Evolutionary conservation across 2,329 filamentous ascomycete species (phyloP).

Genomic region (Cordyceps militaris): DNA sequence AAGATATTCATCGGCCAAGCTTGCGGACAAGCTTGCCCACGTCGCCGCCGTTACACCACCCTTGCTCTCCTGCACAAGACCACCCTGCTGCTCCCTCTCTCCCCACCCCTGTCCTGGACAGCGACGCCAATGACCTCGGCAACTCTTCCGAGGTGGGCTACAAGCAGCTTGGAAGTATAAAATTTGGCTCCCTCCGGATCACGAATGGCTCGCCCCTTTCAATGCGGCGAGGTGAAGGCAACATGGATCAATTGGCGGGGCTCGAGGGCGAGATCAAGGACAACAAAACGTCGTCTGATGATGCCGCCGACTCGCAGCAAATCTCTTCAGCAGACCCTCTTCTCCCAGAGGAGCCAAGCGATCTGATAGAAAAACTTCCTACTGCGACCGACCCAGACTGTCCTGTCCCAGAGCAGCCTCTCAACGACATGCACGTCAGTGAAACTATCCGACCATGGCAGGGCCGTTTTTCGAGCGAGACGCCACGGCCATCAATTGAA

Average conservation of each 20-base stretch:
- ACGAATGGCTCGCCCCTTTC: slow-evolving; percentile 50
- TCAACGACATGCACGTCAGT: background rate
- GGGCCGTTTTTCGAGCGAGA: background rate
- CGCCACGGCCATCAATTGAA: background rate
- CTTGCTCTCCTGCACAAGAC: background rate
- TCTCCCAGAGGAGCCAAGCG: background rate
- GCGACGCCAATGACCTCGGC: slow-evolving; percentile 12
- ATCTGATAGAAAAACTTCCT: background rate
- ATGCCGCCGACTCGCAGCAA: background rate
- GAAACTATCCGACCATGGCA: background rate
- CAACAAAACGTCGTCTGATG: background rate
- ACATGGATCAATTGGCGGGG: background rate
- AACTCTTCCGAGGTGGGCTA: slow-evolving; percentile 52
- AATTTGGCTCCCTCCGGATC: slow-evolving; percentile 55
- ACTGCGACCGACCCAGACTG: slow-evolving; percentile 5
- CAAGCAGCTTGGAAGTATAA: slow-evolving; percentile 53
- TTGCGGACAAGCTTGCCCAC: no score
- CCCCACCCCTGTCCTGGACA: background rate
- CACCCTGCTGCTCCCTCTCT: background rate
- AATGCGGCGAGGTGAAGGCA: slow-evolving; percentile 30
- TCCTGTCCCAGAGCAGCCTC: slow-evolving; percentile 10
- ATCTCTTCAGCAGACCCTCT: slow-evolving; percentile 7
- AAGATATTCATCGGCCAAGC: background rate
- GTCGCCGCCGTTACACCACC: background rate
- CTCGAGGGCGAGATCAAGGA: background rate